These are phyloP conservation scores for Talaromyces marneffei DNA, from an alignment of 2,329 filamentous ascomycete genomes.

Conservation along the genomic window DNA sequence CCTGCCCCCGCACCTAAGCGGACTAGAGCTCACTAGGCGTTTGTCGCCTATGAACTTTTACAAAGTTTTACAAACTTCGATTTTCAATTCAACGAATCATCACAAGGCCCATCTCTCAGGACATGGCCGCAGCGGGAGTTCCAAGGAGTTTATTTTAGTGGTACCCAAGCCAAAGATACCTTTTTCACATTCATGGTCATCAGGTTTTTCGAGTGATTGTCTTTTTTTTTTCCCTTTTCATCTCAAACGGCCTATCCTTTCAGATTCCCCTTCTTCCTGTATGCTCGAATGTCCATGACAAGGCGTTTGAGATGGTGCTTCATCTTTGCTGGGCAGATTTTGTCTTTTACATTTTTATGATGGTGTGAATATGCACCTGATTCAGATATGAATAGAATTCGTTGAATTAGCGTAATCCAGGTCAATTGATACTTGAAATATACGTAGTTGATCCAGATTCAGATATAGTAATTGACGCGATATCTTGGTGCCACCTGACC, in stretches of 20 bases:
- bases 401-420: background rate
- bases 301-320: background rate
- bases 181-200: background rate
- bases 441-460: background rate
- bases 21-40: conserved; percentile 15
- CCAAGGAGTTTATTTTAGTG: conserved; percentile 2
- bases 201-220: background rate
- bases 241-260: conserved; percentile 1
- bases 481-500: too few relatives aligned
- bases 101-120: background rate
- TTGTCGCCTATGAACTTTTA: background rate
- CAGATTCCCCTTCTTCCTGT: conserved; percentile 7
- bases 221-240: background rate
- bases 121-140: background rate
- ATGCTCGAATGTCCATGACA: background rate
- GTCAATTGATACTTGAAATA: background rate
- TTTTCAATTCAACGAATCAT: background rate
- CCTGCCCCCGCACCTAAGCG: conserved; percentile 28
- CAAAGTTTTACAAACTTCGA: background rate
- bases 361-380: background rate
- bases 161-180: background rate
- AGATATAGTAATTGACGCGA: background rate
- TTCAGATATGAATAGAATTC: background rate
- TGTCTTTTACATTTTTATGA: background rate
- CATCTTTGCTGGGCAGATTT: background rate